phyloP scores from a whole-genome alignment of 129 eudicot species.

The Scalesia atractyloides region DNA sequence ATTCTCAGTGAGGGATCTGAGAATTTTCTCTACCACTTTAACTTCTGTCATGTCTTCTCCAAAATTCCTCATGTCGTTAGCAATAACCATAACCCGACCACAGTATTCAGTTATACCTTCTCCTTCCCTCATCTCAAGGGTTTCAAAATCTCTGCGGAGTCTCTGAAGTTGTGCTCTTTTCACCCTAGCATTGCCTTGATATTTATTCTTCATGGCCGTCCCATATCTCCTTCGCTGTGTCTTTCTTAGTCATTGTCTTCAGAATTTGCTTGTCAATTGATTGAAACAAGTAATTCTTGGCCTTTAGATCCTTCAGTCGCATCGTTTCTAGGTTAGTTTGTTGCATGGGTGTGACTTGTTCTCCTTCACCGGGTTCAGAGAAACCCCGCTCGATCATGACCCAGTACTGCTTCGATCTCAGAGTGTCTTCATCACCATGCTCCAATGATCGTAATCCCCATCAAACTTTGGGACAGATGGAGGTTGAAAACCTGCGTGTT shows the following conservation, averaged over 20 bases:
- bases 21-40: no score
- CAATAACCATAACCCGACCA: no score
- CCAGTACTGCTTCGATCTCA: not conserved
- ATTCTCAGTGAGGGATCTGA: no score
- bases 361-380: not conserved
- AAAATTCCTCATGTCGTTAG: no score
- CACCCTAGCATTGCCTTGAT: not conserved
- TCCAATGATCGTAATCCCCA: not conserved
- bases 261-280: not conserved
- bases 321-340: not conserved
- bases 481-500: no score
- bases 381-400: not conserved
- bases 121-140: not conserved
- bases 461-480: not conserved
- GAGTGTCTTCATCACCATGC: not conserved
- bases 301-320: not conserved
- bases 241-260: not conserved
- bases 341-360: not conserved
- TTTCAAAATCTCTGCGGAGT: not conserved
- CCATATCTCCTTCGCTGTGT: not conserved
- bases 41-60: no score
- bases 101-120: no score
- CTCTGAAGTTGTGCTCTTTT: not conserved
- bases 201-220: not conserved
- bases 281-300: not conserved